Conservation (phyloP, 495 filamentous ascomycete species). For the Aspergillus panamensis region DNA sequence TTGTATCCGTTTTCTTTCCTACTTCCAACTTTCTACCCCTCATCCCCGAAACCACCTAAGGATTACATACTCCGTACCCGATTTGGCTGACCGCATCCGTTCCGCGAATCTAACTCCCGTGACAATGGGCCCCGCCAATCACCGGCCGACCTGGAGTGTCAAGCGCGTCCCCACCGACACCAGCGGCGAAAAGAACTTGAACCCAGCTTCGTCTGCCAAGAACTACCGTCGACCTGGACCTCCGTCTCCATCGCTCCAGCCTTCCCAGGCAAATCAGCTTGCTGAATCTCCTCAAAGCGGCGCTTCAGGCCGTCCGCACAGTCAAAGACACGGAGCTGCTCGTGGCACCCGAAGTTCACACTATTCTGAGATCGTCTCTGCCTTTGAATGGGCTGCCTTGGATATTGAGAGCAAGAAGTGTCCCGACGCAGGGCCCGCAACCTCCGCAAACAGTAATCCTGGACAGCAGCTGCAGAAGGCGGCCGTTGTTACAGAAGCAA, state of each 20-base stretch:
- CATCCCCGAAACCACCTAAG: neutral
- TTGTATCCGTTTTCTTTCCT: neutral
- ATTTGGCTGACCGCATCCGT: constrained; percentile 18
- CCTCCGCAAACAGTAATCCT: too few species aligned
- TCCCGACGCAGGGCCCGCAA: constrained; percentile 4
- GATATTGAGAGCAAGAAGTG: constrained; percentile 14
- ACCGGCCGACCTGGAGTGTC: constrained; percentile 10
- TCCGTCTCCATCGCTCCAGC: constrained; percentile 2
- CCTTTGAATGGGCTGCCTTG: constrained; percentile 27
- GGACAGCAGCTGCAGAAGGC: constrained; percentile 9
- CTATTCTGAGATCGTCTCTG: constrained; percentile 18
- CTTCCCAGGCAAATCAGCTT: constrained; percentile 1
- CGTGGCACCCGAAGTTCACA: constrained; percentile 26
- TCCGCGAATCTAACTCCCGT: constrained; percentile 12
- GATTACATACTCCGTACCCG: constrained; percentile 3
- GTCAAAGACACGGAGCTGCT: constrained; percentile 22
- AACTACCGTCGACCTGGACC: constrained; percentile 12
- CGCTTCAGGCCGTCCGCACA: constrained; percentile 15
- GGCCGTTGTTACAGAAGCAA: constrained; percentile 8
- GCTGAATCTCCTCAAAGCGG: constrained; percentile 6
- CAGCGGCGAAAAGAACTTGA: constrained; percentile 1
- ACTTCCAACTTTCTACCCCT: constrained; percentile 6
- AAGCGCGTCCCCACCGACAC: constrained; percentile 19
- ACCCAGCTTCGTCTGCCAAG: constrained; percentile 5
- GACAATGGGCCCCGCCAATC: constrained; percentile 24